Evolutionary conservation across 2,329 filamentous ascomycete genomes (phyloP).

Genomic region (Nigrospora sphaerica): DNA sequence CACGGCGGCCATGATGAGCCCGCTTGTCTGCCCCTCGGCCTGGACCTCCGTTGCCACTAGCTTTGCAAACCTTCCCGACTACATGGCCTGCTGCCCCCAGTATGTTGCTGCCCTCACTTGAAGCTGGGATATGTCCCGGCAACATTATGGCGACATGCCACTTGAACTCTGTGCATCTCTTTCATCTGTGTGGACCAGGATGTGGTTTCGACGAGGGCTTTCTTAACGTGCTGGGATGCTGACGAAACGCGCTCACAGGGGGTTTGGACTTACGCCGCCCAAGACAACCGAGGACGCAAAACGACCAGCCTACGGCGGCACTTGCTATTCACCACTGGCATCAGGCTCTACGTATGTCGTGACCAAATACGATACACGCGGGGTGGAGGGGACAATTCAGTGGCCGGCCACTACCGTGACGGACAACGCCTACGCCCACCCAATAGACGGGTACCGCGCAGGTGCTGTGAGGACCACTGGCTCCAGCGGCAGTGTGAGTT

Average conservation of each 20-base stretch:
- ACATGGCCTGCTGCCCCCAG: slow-evolving; percentile 14
- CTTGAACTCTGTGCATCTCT: no score
- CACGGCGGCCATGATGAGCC: slow-evolving; percentile 13
- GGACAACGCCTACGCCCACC: slow-evolving; percentile 11
- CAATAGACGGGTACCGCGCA: slow-evolving; percentile 11
- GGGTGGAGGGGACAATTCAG: slow-evolving; percentile 2
- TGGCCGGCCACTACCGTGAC: slow-evolving; percentile 2
- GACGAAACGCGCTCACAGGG: not conserved
- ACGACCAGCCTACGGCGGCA: slow-evolving; percentile 14
- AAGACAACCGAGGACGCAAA: slow-evolving; percentile 7
- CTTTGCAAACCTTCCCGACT: slow-evolving; percentile 1
- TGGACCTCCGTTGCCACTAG: slow-evolving; percentile 5
- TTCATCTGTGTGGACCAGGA: not conserved
- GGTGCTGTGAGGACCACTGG: not conserved
- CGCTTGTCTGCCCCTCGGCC: slow-evolving; percentile 11
- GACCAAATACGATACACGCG: slow-evolving; percentile 5
- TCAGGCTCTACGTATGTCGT: slow-evolving; percentile 7
- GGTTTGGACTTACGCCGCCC: slow-evolving; percentile 1
- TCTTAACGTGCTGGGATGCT: not conserved
- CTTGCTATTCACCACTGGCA: slow-evolving; percentile 11
- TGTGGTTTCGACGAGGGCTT: not conserved
- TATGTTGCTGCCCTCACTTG: slow-evolving; percentile 3
- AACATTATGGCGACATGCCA: no score
- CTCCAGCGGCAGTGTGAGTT: not conserved
- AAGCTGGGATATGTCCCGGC: not conserved